Percentiles rank a stretch among this genome's conserved stretches.
Conservation (phyloP, 1,139 yeast genomes). For the Kodamaea sp. region DNA sequence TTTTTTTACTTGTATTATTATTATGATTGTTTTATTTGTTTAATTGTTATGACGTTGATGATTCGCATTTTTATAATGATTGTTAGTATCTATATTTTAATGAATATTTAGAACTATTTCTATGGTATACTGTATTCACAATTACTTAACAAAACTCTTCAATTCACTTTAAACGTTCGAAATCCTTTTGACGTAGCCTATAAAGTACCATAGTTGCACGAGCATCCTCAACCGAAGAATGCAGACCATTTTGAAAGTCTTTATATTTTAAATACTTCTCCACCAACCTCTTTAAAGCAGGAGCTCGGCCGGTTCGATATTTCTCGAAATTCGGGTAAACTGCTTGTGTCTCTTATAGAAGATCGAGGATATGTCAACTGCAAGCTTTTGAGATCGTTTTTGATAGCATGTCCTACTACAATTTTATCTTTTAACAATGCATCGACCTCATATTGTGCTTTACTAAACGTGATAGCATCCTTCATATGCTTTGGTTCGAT, state of each 20-base stretch:
- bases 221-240: slow-evolving; percentile 90
- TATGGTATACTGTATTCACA: too few species aligned
- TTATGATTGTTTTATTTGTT: slow-evolving; percentile 1
- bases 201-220: slow-evolving; percentile 79
- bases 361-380: slow-evolving; percentile 63
- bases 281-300: slow-evolving; percentile 66
- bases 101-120: too few species aligned
- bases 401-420: slow-evolving; percentile 77
- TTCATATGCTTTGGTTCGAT: slow-evolving; percentile 66
- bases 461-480: slow-evolving; percentile 59
- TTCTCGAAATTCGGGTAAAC: slow-evolving; percentile 53
- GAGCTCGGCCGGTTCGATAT: slow-evolving; percentile 64
- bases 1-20: background rate
- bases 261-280: slow-evolving; percentile 49
- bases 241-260: slow-evolving; percentile 72
- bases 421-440: slow-evolving; percentile 51
- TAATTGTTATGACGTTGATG: too few species aligned
- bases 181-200: slow-evolving; percentile 56
- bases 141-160: too few species aligned
- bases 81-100: too few species aligned
- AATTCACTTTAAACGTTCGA: slow-evolving; percentile 36
- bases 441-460: slow-evolving; percentile 59
- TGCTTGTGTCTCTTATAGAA: slow-evolving; percentile 71
- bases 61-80: too few species aligned
- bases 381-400: slow-evolving; percentile 71